A percentile compares a stretch with the other conserved stretches of the same genome.
Conservation (phyloP, 352 stramenopile genomes). For the Phytopythium mirpurense region DNA sequence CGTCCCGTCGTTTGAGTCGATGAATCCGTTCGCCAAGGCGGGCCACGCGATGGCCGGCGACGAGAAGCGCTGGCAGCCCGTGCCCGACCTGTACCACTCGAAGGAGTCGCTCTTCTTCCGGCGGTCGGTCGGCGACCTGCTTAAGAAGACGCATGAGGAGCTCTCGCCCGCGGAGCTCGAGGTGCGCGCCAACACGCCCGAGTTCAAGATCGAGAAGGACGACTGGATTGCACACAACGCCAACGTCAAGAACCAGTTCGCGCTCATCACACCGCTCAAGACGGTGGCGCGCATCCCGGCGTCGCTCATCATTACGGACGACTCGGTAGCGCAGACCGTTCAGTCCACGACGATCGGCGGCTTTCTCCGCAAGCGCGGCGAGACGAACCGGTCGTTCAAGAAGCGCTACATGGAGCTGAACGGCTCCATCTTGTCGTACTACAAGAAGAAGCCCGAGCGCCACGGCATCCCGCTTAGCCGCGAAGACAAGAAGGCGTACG, state of each 20-base stretch:
- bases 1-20: constrained; percentile 60
- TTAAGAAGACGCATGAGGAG: constrained; percentile 76
- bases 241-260: constrained; percentile 56
- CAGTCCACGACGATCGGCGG: constrained; percentile 56
- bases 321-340: constrained; percentile 26
- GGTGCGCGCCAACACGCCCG: constrained; percentile 84
- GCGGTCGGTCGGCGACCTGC: constrained; percentile 59
- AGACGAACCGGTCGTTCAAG: constrained; percentile 82
- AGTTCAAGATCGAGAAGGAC: constrained; percentile 82
- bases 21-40: constrained; percentile 73
- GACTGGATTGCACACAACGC: constrained; percentile 78
- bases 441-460: constrained; percentile 84
- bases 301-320: constrained; percentile 63
- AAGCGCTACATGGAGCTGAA: constrained; percentile 83
- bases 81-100: constrained; percentile 66
- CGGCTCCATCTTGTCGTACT: constrained; percentile 67
- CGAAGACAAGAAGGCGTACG: constrained; percentile 71
- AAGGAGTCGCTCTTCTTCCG: constrained; percentile 83
- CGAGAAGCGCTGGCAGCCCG: constrained; percentile 68
- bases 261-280: constrained; percentile 79
- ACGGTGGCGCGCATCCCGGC: constrained; percentile 69
- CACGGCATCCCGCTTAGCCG: constrained; percentile 61
- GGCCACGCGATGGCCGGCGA: constrained; percentile 30
- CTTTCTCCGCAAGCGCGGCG: constrained; percentile 76
- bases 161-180: constrained; percentile 81